Evolutionary conservation across 768 basidiomycete genomes (phyloP), one percentile per base, ranked within the genome.

Genomic region (Tylopilus subfusipes): DNA sequence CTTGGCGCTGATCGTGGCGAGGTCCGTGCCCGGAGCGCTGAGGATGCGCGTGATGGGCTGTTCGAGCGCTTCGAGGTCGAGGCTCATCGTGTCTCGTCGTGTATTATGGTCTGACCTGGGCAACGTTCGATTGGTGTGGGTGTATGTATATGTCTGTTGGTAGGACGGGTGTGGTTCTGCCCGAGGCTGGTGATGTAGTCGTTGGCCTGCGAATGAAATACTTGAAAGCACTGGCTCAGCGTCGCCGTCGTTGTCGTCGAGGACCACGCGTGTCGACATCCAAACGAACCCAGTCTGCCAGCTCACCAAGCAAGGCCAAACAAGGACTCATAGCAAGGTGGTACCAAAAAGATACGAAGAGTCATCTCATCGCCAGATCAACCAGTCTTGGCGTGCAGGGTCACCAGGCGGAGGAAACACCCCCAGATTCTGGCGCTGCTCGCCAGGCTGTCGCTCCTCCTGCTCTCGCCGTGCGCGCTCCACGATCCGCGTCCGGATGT

Each of bases 1-100:
- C 74, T 92, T 96, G 43, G 93, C 93, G 67, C 85, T 89, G 71
- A 93, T 90, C 43, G 86, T 88, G 43, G 76, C 57, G 63, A 93
- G 78, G 76, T 93, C 88, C 44, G 82, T 86, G 44, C 82, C 85
- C 4, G 91, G 91, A 19, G 86, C 85, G 29, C 82, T 77, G 48
- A 93, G 82, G 68, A 93, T 90, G 54, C 76, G 73, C 59, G 76
- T 78, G 65, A 93, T 86, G 55, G 74, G 77, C 13, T 79, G 77
- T 69, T 84, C 80, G 59, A 90, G 77, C 54, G 76, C 71, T 55
- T 67, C 62, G 44, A 83, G 73, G 65, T 85, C 77, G 63, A 81
- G 75, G 55, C 65, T 63, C 84, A 86, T 86, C 52, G 44, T 63
- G 50, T 53, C 21, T 9, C 9, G 27, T 42, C 18, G 40, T 46